Base-by-base conservation (phyloP, 495 filamentous ascomycete species). In the Aspergillus carlsbadensis region DNA sequence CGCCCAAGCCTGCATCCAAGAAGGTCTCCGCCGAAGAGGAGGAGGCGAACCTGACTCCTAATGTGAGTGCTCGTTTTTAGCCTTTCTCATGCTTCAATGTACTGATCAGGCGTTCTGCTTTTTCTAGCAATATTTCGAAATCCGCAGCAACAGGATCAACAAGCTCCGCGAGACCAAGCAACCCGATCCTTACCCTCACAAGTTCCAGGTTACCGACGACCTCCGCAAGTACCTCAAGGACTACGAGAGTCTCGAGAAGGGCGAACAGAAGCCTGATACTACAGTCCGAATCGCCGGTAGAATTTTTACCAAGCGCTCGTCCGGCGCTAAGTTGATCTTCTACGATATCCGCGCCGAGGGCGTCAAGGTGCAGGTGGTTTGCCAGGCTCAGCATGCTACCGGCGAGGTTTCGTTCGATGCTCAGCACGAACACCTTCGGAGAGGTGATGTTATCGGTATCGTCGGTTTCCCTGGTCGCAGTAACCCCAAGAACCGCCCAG, bases 111-210 rank as follows among this genome's bases (percentile, higher is more conserved):
- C 8, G 33, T 37, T 11, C 26, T 35, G 3, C 29, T 48, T 44
- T 24, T 1, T 58, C 44, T 58, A 93, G 90, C 90, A 96, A 92
- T 98, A 98, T 76, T 95, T 96, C 67, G 93, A 98, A 77, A 95
- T 98, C 64, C 90, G 94, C 44, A 91, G 85, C 62, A 84, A 89
- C 48, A 80, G 79, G 43, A 84, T 98, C 80, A 88, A 92, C 68
- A 91, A 91, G 80, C 83, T 97, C 54, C 86, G 87, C 67, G 80
- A 88, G 69, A 86, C 82, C 69, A 86, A 91, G 76, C 73, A 85
- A 35, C 91, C 90, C 18, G 88, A 96, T 70, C 91, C 94, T 15
- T 97, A 96, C 71, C 95, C 94, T 10, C 94, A 99, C 84, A 98
- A 98, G 81, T 98, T 97, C 81, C 78, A 91, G 41, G 85, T 89